These are phyloP conservation scores for Alternaria sp. DNA, from an alignment of 2,329 filamentous ascomycete genomes.

Conservation along the genomic window DNA sequence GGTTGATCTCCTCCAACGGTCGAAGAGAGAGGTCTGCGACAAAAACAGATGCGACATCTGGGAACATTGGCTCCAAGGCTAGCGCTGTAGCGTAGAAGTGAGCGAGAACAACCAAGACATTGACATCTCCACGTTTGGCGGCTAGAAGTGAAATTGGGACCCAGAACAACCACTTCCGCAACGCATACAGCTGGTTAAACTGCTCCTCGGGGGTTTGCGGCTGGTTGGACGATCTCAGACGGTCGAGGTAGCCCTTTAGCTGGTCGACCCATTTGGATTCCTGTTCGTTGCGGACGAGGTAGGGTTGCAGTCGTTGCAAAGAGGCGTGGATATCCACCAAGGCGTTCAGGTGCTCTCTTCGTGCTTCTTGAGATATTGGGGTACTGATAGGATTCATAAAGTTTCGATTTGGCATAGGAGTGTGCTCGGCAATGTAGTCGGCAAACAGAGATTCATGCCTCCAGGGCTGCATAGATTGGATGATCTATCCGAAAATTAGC, in stretches of 20 bases:
- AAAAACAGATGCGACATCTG: constrained; percentile 88
- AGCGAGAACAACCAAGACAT: constrained; percentile 81
- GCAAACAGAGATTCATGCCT: constrained; percentile 87
- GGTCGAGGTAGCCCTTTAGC: constrained; percentile 58
- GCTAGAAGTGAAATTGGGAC: constrained; percentile 85
- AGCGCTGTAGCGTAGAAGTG: constrained; percentile 92
- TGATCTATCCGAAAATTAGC: too few species aligned
- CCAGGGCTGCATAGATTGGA: constrained; percentile 91
- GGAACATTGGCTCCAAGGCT: constrained; percentile 88
- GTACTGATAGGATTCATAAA: constrained; percentile 71
- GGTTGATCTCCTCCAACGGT: constrained; percentile 86
- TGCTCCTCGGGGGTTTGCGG: constrained; percentile 74
- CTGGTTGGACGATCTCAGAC: constrained; percentile 53
- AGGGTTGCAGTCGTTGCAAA: constrained; percentile 56
- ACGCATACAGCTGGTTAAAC: constrained; percentile 86
- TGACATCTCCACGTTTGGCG: constrained; percentile 76
- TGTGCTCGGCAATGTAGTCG: constrained; percentile 82
- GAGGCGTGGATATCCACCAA: constrained; percentile 55
- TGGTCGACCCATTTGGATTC: constrained; percentile 61
- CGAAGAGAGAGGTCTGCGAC: constrained; percentile 72
- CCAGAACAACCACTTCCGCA: constrained; percentile 96
- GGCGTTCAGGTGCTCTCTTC: constrained; percentile 64
- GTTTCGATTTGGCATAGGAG: constrained; percentile 45
- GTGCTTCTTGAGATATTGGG: constrained; percentile 64
- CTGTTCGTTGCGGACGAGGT: constrained; percentile 55